Evolutionary conservation across 352 stramenopile genomes (phyloP), one percentile per base, ranked within the genome.

Genomic region (Pythium oligandrum): DNA sequence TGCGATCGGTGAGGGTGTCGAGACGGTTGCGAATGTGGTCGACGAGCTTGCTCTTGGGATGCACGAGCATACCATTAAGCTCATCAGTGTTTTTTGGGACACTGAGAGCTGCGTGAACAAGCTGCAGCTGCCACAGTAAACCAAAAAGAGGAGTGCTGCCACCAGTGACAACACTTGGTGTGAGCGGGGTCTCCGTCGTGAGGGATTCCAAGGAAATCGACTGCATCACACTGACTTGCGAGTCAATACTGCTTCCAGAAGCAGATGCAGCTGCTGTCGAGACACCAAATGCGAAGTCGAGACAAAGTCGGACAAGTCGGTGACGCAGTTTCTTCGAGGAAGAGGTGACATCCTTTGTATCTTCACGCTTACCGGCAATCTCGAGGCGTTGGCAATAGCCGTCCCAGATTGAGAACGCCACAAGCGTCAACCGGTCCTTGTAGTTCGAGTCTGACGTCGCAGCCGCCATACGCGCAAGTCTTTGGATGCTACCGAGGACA

Each of bases 241-340:
- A 68, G 26, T 64, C 54, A 33, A 60, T 36, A 7, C 51, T 58
- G 6, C 57, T 45, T 12, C 17, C 17, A 26, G 17, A 26, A 26
- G 34, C 6, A 10, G 45, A 26, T 0, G 52, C 36, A 3, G n/a
- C 40, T 34, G 55, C 46, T 33, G 55, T 56, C 9, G 55, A 51
- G 34, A 77, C 59, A 32, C 70, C 78, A 44, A 86, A 73, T 7
- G 70, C 63, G 60, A 86, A 86, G 45, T 86, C 71, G 36, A 86
- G 69, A 36, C 57, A 71, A 33, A 86, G 55, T 0, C 75, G 63
- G 17, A 75, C 40, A 2, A 86, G 60, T 12, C 75, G 78, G 33
- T 76, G 58, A 9, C 53, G 52, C 48, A 86, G 64, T 30, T 73
- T 76, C 38, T 69, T 53, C 4, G 37, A 26, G 17, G 17, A 26